Conservation (phyloP, 345 rosid species). For the Erodium maritimum region DNA sequence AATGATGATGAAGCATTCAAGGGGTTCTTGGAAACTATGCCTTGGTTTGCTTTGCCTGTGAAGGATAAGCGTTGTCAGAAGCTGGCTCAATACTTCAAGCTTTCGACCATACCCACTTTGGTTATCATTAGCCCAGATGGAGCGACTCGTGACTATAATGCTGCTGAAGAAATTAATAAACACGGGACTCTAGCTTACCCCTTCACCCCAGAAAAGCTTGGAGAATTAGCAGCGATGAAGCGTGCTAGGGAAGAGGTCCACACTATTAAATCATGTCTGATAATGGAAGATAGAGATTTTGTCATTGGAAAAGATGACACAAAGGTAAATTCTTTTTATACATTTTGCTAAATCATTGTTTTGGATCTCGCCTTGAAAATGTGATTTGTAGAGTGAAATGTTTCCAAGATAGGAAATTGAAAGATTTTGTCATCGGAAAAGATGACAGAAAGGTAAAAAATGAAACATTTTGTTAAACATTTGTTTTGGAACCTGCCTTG, state of each 20-base stretch:
- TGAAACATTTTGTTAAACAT: too few relatives aligned
- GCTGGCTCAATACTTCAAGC: conserved; percentile 45
- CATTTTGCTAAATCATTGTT: too few relatives aligned
- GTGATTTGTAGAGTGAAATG: too few relatives aligned
- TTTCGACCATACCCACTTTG: conserved; percentile 36
- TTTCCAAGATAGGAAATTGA: too few relatives aligned
- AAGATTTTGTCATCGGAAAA: too few relatives aligned
- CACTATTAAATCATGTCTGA: conserved; percentile 48
- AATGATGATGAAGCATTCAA: conserved; percentile 42
- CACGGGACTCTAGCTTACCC: conserved; percentile 56
- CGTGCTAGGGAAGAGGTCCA: conserved; percentile 41
- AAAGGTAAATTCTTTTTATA: conserved; percentile 23
- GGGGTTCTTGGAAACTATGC: conserved; percentile 34
- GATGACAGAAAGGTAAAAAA: too few relatives aligned
- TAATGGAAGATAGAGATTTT: conserved; percentile 46
- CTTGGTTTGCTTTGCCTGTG: conserved; percentile 67
- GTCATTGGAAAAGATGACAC: conserved; percentile 42
- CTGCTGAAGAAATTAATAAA: conserved; percentile 46
- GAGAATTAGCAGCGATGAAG: conserved; percentile 40
- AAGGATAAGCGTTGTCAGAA: conserved; percentile 33
- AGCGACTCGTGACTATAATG: conserved; percentile 44
- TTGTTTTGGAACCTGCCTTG: too few relatives aligned
- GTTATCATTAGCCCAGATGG: conserved; percentile 67
- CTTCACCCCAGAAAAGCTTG: conserved; percentile 52
- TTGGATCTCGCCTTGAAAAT: too few relatives aligned